phyloP scores from a whole-genome alignment of 768 basidiomycete species.

The Mycena rosella region DNA sequence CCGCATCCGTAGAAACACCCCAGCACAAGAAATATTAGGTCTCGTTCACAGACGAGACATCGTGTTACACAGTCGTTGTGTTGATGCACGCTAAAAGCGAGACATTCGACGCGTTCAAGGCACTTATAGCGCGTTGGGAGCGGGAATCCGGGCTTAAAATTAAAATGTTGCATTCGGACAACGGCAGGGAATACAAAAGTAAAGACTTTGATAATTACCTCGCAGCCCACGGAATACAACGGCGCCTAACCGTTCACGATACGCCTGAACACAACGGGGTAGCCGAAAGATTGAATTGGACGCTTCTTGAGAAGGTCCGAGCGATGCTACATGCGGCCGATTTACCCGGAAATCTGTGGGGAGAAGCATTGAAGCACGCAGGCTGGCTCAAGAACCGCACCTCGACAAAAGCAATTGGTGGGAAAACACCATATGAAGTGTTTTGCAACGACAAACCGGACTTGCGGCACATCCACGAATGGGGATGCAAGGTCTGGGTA shows the following conservation, averaged over 20 bases:
- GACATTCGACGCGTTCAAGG: no score
- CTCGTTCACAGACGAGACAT: no score
- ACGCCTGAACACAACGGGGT: constrained; percentile 52
- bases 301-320: constrained; percentile 42
- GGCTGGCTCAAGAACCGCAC: background rate
- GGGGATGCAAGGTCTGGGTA: constrained; percentile 47
- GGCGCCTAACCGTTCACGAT: constrained; percentile 40
- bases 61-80: no score
- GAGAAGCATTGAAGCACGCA: background rate
- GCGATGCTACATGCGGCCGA: constrained; percentile 45
- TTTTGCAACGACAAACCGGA: constrained; percentile 43
- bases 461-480: constrained; percentile 43
- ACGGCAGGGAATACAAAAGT: no score
- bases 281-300: constrained; percentile 51
- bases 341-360: constrained; percentile 49
- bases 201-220: no score
- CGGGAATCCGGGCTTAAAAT: no score
- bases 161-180: no score
- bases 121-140: no score
- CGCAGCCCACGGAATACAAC: constrained; percentile 36
- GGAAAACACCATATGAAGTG: background rate
- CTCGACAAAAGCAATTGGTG: background rate
- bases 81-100: no score
- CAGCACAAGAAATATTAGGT: no score
- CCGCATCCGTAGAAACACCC: no score